A percentile compares a stretch with the other conserved stretches of the same genome.
Conservation (phyloP, 176 grass and related monocot genomes). For the Hsuehochloa calcarea region DNA sequence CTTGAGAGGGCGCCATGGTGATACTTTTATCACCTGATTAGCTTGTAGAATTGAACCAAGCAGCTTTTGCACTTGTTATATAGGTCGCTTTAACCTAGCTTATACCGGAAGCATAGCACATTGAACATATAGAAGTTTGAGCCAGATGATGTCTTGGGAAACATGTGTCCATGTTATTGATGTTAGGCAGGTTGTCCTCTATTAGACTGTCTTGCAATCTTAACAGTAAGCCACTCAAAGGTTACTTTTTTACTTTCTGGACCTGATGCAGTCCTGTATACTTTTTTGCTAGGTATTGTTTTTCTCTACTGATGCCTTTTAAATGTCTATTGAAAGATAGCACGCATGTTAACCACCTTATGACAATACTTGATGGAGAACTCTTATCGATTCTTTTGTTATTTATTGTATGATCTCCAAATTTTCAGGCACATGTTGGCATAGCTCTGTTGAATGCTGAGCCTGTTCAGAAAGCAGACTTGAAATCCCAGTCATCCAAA, state of each 20-base stretch:
- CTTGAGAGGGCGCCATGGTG: neutral
- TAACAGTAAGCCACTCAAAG: neutral
- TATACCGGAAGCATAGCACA: neutral
- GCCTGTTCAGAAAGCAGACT: conserved; percentile 58
- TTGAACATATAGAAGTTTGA: neutral
- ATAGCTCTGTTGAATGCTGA: conserved; percentile 94
- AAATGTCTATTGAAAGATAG: neutral
- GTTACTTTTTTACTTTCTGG: conserved; percentile 5
- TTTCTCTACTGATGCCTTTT: neutral
- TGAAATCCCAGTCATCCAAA: conserved; percentile 63
- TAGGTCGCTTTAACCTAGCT: neutral
- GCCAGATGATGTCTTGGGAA: neutral
- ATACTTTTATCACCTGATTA: neutral
- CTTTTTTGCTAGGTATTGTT: neutral
- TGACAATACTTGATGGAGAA: conserved; percentile 13
- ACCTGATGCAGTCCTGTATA: neutral
- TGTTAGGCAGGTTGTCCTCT: conserved; percentile 8
- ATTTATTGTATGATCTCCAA: conserved; percentile 14
- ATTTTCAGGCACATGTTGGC: conserved; percentile 80
- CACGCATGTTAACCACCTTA: neutral
- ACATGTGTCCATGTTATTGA: neutral
- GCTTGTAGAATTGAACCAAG: neutral
- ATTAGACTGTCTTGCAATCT: neutral
- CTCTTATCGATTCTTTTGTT: neutral
- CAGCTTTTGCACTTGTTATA: neutral